Percentiles rank a stretch among this genome's conserved stretches.
Conservation (phyloP, 768 basidiomycete species). For the Neoboletus brunneissimus region DNA sequence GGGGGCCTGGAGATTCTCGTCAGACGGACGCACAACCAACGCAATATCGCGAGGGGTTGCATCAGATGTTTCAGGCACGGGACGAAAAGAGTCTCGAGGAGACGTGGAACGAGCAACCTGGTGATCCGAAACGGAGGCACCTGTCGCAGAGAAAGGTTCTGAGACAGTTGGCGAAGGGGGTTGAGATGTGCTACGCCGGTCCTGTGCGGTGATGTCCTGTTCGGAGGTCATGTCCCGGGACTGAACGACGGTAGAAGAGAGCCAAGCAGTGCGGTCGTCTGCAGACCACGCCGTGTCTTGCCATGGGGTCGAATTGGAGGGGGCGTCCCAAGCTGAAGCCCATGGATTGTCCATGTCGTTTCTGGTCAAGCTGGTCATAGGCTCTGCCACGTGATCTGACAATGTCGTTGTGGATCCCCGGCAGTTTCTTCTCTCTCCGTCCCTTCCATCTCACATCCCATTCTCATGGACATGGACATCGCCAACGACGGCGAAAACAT, state of each 20-base stretch:
- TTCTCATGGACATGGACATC: conserved; percentile 29
- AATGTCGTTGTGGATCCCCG: neutral
- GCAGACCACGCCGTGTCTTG: neutral
- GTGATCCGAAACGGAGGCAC: neutral
- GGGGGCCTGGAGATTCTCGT: neutral
- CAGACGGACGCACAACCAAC: conserved; percentile 6
- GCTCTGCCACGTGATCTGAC: conserved; percentile 19
- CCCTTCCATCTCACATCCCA: neutral
- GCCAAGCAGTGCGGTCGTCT: conserved; percentile 41
- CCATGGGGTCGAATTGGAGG: neutral
- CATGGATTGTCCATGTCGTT: conserved; percentile 70
- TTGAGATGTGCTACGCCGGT: neutral
- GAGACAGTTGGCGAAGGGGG: neutral
- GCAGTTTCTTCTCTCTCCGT: conserved; percentile 4
- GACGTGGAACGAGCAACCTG: neutral
- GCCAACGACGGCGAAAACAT: conserved; percentile 35
- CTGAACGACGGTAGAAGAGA: neutral
- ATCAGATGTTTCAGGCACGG: conserved; percentile 22
- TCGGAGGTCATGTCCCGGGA: neutral
- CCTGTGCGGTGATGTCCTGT: neutral
- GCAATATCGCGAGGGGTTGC: conserved; percentile 40
- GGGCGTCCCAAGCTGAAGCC: conserved; percentile 22
- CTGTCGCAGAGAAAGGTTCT: neutral
- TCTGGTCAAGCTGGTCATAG: neutral
- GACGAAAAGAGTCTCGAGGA: neutral